Conservation (phyloP, 2,329 filamentous ascomycete genomes). For the Ciborinia camelliae region DNA sequence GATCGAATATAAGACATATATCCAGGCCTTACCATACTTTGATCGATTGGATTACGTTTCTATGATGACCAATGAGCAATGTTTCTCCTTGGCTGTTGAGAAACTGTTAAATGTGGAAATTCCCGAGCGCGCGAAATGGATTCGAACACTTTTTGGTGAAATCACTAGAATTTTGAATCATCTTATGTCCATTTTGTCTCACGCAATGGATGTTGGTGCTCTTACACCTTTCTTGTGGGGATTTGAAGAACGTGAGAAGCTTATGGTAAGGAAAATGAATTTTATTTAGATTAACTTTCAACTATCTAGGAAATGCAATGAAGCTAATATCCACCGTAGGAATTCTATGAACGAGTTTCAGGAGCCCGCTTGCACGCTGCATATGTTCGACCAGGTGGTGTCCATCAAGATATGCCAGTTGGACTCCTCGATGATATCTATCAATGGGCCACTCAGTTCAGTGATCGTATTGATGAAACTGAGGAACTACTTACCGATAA, state of each 20-base stretch:
- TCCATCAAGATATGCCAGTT: conserved; percentile 89
- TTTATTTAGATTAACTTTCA: conserved; percentile 22
- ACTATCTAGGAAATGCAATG: conserved; percentile 17
- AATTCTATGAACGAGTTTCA: conserved; percentile 99
- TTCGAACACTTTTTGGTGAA: conserved; percentile 91
- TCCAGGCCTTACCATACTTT: conserved; percentile 97
- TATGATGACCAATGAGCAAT: conserved; percentile 99
- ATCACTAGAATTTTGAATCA: conserved; percentile 94
- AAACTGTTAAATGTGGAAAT: conserved; percentile 97
- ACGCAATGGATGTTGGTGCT: conserved; percentile 98
- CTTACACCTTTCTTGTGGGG: conserved; percentile 98
- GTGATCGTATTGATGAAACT: conserved; percentile 96
- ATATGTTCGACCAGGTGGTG: conserved; percentile 94
- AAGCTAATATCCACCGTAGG: conserved; percentile 50
- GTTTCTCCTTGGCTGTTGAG: conserved; percentile 91
- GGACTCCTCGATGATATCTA: conserved; percentile 98
- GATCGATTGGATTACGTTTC: conserved; percentile 98
- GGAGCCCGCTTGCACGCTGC: conserved; percentile 95
- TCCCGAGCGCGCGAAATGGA: conserved; percentile 93
- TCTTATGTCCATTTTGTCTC: conserved; percentile 93
- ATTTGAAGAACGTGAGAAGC: conserved; percentile 98
- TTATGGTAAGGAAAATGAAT: conserved; percentile 69
- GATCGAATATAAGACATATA: conserved; percentile 99
- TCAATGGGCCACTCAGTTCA: conserved; percentile 99
- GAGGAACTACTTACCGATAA: conserved; percentile 99